Conservation (phyloP, 805 yeast genomes). For the Tetrapisispora iriomotensis region DNA sequence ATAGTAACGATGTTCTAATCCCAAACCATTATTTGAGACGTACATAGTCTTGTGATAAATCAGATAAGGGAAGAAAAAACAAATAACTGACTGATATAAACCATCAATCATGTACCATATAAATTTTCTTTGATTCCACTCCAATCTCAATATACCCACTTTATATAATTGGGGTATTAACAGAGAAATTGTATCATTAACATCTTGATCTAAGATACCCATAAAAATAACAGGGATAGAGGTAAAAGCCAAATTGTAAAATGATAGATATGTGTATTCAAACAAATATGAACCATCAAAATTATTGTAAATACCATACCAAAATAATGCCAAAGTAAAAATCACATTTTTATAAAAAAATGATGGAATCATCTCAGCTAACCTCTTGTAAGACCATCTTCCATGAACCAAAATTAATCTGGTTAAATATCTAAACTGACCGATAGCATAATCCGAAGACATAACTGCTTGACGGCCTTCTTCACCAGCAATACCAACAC, state of each 20-base stretch:
- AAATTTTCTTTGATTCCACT: slow-evolving; percentile 62
- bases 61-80: slow-evolving; percentile 67
- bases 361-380: slow-evolving; percentile 76
- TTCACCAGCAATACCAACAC: slow-evolving; percentile 87
- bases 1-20: slow-evolving; percentile 62
- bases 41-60: slow-evolving; percentile 36
- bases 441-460: slow-evolving; percentile 85
- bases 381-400: slow-evolving; percentile 75
- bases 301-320: slow-evolving; percentile 68
- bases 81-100: slow-evolving; percentile 61
- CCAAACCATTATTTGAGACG: slow-evolving; percentile 44
- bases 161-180: slow-evolving; percentile 67
- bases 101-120: slow-evolving; percentile 72
- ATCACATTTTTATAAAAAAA: slow-evolving; percentile 74
- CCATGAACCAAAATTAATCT: slow-evolving; percentile 69
- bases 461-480: slow-evolving; percentile 86
- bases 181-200: slow-evolving; percentile 54
- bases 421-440: slow-evolving; percentile 66
- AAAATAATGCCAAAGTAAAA: slow-evolving; percentile 63
- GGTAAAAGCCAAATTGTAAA: slow-evolving; percentile 75
- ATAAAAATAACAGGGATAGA: slow-evolving; percentile 70
- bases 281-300: slow-evolving; percentile 75
- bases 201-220: slow-evolving; percentile 78
- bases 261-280: slow-evolving; percentile 72
- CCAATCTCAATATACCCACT: slow-evolving; percentile 62